Evolutionary conservation across 176 grass and related monocot species (phyloP), one percentile per base, ranked within the genome.

Genomic region (Urochloa ruziziensis): DNA sequence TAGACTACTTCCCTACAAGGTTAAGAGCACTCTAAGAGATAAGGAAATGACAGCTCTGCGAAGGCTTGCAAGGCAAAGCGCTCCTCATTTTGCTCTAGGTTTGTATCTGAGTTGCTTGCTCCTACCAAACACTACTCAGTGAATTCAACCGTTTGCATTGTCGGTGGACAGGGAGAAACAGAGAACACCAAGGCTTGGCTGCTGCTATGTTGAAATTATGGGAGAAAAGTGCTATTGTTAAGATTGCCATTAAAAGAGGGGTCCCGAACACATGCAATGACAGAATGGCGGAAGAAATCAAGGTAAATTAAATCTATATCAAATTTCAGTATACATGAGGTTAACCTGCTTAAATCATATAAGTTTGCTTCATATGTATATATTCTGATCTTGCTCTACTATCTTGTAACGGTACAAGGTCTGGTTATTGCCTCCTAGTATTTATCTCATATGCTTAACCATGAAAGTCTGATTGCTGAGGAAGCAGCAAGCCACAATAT

Each of bases 191-290:
- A 78, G 93, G 96, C 17, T 89, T 98, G 86, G 96, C 96, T 88
- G 69, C 91, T 74, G 93, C 96, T 67, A 94, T 98, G 35, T 85
- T 98, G 61, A 98, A 98, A 86, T 73, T 98, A 70, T 98, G 96
- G 96, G 96, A 98, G 51, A 98, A 93, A 92, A 95, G 91, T 95
- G 77, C 89, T 84, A 90, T 95, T 87, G 96, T 85, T 63, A 98
- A 98, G 82, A 92, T 98, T 62, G 93, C 91, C 25, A 94, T 98
- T 67, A 98, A 98, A 77, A 92, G 96, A 59, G 96, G 93, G 4
- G 43, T 98, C 74, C 91, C 91, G 66, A 94, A 90, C 85, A 95
- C 91, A 81, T 86, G 44, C 83, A 95, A 95, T 32, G 96, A 90
- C 23, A 93, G 85, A 91, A 95, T 95, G 89, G 96, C 96, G 0